Base-by-base conservation (phyloP, 1,284 basidiomycete species). In the Austroboletus olivaceoglutinosus region DNA sequence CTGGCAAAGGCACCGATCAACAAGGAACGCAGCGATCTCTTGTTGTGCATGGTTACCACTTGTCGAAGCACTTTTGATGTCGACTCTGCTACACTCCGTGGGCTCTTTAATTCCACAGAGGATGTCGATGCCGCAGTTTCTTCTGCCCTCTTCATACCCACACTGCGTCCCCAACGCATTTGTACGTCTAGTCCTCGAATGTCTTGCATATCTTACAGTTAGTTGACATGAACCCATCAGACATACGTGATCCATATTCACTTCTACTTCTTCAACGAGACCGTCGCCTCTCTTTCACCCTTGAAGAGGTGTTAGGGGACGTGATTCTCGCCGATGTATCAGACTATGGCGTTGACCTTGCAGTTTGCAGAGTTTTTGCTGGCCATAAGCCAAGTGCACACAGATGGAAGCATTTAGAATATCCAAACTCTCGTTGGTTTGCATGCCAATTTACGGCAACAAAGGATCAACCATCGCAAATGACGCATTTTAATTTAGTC, bases 331-430 rank as follows among this genome's bases (percentile, higher is more conserved):
- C 11, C 21, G 23, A 47, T 4, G 22, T 31, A 2, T 41, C 48
- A 34, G 22, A 48, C 5, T 21, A 39, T 3, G 70, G 65, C 7
- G 48, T 75, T 7, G 64, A 76, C 46, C 12, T 47, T 10, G 70
- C 74, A 1, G 54, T 76, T 5, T 2, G 21, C 4, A 43, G 45
- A 0, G 48, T 71, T 34, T 76, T 74, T 72, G 43, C 60, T 2
- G 62, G 36, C 18, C 23, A 48, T 36, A 30, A 19, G 2, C 40
- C 39, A 8, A 8, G 22, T 19, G n/a, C 19, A n/a, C 18, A 36
- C 16, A 36, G 34, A 36, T 36, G 34, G 34, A 16, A n/a, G n/a
- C 34, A 7, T 16, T 19, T 36, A 11, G n/a, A 19, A 11, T 19
- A 36, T 18, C 34, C 34, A 18, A 36, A 36, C 4, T 18, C 34